Evolutionary conservation across 2,329 filamentous ascomycete species (phyloP).

Genomic region (Diaporthe velutina): DNA sequence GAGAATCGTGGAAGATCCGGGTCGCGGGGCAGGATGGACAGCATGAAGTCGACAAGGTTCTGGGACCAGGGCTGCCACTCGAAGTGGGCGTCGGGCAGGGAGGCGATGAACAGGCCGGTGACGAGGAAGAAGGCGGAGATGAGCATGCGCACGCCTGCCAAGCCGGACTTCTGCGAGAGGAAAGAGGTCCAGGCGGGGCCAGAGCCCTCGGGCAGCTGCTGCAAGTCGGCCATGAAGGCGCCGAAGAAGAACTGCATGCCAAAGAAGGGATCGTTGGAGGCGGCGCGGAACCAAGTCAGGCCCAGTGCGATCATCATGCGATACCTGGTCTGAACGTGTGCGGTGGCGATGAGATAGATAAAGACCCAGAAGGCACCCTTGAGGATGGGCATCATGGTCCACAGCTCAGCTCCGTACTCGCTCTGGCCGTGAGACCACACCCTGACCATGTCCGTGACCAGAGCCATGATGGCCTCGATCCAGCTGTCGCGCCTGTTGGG

Average conservation of each 20-base stretch:
- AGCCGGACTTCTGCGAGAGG: conserved; percentile 34
- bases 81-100: conserved; percentile 37
- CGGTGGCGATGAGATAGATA: conserved; percentile 38
- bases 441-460: conserved; percentile 37
- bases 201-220: conserved; percentile 31
- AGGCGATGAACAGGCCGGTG: conserved; percentile 37
- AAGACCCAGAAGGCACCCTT: conserved; percentile 41
- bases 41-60: conserved; percentile 36
- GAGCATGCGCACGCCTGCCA: conserved; percentile 38
- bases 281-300: conserved; percentile 37
- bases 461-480: conserved; percentile 30
- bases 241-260: conserved; percentile 42
- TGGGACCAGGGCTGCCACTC: conserved; percentile 41
- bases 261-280: conserved; percentile 40
- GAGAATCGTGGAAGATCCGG: conserved; percentile 40
- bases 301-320: conserved; percentile 40
- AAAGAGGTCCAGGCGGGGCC: conserved; percentile 36
- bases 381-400: conserved; percentile 41
- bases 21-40: conserved; percentile 36
- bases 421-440: conserved; percentile 38
- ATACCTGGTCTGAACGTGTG: conserved; percentile 38
- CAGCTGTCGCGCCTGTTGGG: conserved; percentile 34
- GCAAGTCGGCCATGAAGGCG: conserved; percentile 40
- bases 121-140: conserved; percentile 37
- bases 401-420: conserved; percentile 39